A percentile compares a stretch with the other conserved stretches of the same genome.
Evolutionary conservation across 768 basidiomycete genomes (phyloP).

Genomic region (Roridomyces roridus): DNA sequence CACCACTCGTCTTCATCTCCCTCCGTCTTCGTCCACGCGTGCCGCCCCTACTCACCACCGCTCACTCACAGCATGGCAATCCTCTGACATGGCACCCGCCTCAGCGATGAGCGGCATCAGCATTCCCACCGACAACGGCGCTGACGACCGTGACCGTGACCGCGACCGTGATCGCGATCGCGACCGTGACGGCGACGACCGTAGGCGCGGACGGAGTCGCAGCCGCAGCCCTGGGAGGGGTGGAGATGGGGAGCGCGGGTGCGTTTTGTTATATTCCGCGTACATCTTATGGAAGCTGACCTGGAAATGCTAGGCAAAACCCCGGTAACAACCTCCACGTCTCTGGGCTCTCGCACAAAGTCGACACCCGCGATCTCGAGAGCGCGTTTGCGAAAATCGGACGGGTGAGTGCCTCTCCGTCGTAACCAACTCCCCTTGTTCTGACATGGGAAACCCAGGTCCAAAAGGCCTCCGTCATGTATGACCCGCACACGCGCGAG

Average conservation of each 20-base stretch:
- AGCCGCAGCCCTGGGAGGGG: constrained; percentile 82
- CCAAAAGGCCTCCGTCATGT: constrained; percentile 72
- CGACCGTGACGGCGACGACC: constrained; percentile 32
- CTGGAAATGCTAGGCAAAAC: constrained; percentile 47
- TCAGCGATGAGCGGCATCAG: constrained; percentile 55
- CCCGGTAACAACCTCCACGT: constrained; percentile 71
- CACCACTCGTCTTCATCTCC: too few relatives aligned
- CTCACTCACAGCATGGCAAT: constrained; percentile 74
- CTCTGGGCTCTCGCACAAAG: constrained; percentile 58
- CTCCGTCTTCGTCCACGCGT: too few relatives aligned
- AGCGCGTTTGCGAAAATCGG: constrained; percentile 87
- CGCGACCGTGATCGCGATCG: constrained; percentile 52
- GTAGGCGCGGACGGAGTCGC: constrained; percentile 49
- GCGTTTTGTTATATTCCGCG: constrained; percentile 26
- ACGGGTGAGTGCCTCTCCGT: constrained; percentile 54
- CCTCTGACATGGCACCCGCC: constrained; percentile 74
- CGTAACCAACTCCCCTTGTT: neutral
- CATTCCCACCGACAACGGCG: constrained; percentile 66
- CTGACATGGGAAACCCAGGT: constrained; percentile 60
- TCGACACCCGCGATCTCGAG: constrained; percentile 86
- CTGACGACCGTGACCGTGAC: constrained; percentile 40
- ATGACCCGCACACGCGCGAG: constrained; percentile 71
- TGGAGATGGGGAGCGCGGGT: constrained; percentile 62
- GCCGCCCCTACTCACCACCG: constrained; percentile 19
- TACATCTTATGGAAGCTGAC: constrained; percentile 44